phyloP scores from a whole-genome alignment of 106 monocot genomes.

The Dendrobium officinale region DNA sequence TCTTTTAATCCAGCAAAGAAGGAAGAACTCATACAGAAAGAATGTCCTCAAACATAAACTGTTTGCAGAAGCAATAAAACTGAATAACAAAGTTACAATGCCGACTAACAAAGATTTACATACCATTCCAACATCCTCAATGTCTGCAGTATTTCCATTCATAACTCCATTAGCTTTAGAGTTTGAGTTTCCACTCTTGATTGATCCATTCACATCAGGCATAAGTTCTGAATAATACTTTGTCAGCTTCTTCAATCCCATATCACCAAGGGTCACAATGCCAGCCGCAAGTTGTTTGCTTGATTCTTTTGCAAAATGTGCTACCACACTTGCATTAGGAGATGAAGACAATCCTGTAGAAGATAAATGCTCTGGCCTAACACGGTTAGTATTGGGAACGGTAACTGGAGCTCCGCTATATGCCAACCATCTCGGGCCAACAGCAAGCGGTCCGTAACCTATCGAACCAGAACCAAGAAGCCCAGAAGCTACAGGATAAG shows the following conservation, averaged over 20 bases:
- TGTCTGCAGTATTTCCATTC: conserved; percentile 26
- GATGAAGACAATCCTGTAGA: conserved; percentile 14
- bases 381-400: conserved; percentile 49
- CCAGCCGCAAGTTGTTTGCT: conserved; percentile 89
- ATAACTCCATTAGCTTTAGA: conserved; percentile 30
- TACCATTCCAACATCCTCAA: conserved; percentile 81
- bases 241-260: conserved; percentile 83
- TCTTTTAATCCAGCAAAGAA: neutral
- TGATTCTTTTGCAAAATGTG: conserved; percentile 90
- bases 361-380: conserved; percentile 54
- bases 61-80: neutral
- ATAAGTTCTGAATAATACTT: conserved; percentile 66
- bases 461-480: conserved; percentile 41
- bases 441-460: conserved; percentile 88
- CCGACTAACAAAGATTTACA: neutral
- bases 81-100: neutral
- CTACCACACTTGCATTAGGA: conserved; percentile 64
- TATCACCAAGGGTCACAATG: conserved; percentile 80
- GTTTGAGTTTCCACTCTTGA: conserved; percentile 31
- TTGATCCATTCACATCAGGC: conserved; percentile 41
- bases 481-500: conserved; percentile 40
- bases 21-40: neutral
- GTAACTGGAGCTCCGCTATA: conserved; percentile 71
- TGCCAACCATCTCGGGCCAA: conserved; percentile 89
- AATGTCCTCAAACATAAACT: neutral